Conservation (phyloP, 805 yeast genomes). For the Hanseniaspora thailandica region DNA sequence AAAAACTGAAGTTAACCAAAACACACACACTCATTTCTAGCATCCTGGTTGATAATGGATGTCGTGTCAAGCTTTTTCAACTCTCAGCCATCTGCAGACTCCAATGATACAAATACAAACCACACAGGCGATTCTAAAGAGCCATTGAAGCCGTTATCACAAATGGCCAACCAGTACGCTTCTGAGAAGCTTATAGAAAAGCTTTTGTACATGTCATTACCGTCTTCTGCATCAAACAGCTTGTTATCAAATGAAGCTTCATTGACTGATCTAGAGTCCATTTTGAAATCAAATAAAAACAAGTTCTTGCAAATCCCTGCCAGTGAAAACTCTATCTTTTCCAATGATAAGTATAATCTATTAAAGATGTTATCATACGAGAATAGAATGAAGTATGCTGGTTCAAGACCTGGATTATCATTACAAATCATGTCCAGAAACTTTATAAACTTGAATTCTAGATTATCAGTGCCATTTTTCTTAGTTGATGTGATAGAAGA, state of each 20-base stretch:
- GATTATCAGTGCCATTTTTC: conserved; percentile 52
- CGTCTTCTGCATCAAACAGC: conserved; percentile 42
- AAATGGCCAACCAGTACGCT: conserved; percentile 26
- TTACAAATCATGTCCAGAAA: conserved; percentile 60
- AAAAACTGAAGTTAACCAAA: no score
- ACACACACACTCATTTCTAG: background rate
- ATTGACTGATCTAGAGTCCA: background rate
- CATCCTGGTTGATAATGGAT: background rate
- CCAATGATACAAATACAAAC: background rate
- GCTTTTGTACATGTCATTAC: conserved; percentile 59
- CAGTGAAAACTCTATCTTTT: conserved; percentile 15
- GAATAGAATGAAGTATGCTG: conserved; percentile 48
- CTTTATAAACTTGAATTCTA: conserved; percentile 47
- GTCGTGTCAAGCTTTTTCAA: conserved; percentile 11
- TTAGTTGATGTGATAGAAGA: conserved; percentile 44
- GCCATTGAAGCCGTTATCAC: conserved; percentile 8
- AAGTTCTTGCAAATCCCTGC: conserved; percentile 6
- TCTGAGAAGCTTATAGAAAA: conserved; percentile 66
- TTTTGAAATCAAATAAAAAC: conserved; percentile 8
- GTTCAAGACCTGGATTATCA: conserved; percentile 55
- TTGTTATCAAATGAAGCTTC: conserved; percentile 22
- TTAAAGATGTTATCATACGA: conserved; percentile 28
- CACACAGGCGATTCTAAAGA: background rate
- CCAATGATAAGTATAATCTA: conserved; percentile 19
- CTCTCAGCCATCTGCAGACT: background rate